phyloP scores from a whole-genome alignment of 1,284 basidiomycete species.

The Leccinum solheimii region DNA sequence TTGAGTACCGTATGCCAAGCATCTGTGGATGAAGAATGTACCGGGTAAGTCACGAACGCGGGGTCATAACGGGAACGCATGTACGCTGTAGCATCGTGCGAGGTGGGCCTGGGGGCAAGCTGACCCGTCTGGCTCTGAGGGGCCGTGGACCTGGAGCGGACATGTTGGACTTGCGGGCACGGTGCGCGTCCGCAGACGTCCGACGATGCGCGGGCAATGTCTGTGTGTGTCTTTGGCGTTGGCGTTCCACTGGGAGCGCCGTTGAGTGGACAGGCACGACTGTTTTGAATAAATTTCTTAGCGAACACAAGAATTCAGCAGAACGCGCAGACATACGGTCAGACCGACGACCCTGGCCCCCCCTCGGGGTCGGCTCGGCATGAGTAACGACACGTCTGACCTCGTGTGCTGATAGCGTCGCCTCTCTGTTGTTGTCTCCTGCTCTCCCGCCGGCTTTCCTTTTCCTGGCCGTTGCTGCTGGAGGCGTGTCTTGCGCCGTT shows the following conservation, averaged over 20 bases:
- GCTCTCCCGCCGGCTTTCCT: constrained; percentile 31
- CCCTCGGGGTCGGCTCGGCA: constrained; percentile 18
- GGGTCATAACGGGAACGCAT: constrained; percentile 21
- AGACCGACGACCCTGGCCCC: constrained; percentile 34
- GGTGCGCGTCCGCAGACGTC: constrained; percentile 29
- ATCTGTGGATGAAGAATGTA: constrained; percentile 48
- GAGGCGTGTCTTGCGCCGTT: constrained; percentile 15
- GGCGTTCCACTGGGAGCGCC: constrained; percentile 22
- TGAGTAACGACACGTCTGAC: constrained; percentile 15
- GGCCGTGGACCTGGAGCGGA: constrained; percentile 25
- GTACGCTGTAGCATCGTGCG: constrained; percentile 54
- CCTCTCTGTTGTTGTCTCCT: constrained; percentile 5
- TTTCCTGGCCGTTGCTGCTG: constrained; percentile 27
- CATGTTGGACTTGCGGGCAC: constrained; percentile 26
- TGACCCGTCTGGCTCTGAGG: constrained; percentile 26
- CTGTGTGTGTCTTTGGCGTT: constrained; percentile 29
- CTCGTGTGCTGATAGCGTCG: constrained; percentile 15
- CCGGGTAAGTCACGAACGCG: constrained; percentile 46
- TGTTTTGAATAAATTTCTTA: constrained; percentile 16
- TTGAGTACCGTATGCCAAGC: constrained; percentile 67
- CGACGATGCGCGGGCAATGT: constrained; percentile 29
- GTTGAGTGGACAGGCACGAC: constrained; percentile 25
- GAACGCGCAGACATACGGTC: constrained; percentile 26
- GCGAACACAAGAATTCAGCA: background rate
- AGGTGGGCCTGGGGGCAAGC: constrained; percentile 29